phyloP scores from a whole-genome alignment of 257 asterid species.

The Jasminum sambac region DNA sequence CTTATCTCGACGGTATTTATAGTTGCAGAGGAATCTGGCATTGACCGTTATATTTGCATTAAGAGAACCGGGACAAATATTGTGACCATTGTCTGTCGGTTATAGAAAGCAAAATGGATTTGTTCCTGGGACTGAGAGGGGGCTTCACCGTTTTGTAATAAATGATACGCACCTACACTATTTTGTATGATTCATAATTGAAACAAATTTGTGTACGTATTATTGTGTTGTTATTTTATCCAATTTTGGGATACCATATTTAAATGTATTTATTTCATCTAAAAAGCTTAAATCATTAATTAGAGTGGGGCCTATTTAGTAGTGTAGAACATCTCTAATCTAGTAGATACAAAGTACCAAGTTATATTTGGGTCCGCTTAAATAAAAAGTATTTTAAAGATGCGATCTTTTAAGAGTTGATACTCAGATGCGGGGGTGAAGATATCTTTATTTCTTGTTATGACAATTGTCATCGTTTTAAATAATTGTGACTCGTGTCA shows the following conservation, averaged over 20 bases:
- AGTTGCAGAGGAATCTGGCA: slow-evolving; percentile 18
- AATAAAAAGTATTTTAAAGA: no score
- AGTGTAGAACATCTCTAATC: no score
- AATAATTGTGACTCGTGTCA: no score
- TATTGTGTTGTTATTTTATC: neutral
- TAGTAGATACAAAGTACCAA: no score
- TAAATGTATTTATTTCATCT: neutral
- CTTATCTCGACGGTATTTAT: slow-evolving; percentile 7
- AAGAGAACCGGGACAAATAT: slow-evolving; percentile 19
- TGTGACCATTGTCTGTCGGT: slow-evolving; percentile 23
- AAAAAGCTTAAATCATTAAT: neutral
- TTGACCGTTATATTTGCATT: slow-evolving; percentile 23
- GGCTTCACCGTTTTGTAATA: neutral
- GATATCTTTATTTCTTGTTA: no score
- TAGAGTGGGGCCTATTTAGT: no score
- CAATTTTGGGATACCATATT: neutral
- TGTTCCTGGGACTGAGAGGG: neutral
- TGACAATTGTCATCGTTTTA: no score
- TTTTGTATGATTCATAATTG: neutral
- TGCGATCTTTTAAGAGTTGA: no score
- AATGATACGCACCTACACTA: neutral
- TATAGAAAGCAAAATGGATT: neutral
- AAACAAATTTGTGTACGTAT: neutral
- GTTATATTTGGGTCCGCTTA: no score
- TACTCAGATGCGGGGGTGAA: no score